phyloP scores from a whole-genome alignment of 257 asterid species.

The Agastache rugosa region DNA sequence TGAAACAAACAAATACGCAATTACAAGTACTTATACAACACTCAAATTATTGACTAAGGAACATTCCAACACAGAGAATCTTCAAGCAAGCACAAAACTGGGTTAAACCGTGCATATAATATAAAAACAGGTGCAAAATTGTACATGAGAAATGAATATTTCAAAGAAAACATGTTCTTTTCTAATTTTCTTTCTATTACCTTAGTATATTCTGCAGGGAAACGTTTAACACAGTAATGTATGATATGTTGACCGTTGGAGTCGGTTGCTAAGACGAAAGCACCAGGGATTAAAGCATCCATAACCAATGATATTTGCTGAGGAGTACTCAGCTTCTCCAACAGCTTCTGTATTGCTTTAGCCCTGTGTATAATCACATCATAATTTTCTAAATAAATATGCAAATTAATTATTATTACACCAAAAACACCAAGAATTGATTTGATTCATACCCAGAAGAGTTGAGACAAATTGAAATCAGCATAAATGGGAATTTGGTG shows the following conservation, averaged over 20 bases:
- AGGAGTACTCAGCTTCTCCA: conserved; percentile 60
- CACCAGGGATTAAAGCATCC: conserved; percentile 51
- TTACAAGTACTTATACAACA: background rate
- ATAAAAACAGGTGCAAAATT: background rate
- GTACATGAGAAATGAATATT: background rate
- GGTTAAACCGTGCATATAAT: background rate
- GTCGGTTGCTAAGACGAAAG: conserved; percentile 60
- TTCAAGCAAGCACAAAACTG: background rate
- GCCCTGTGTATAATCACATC: conserved; percentile 49
- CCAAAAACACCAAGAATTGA: background rate
- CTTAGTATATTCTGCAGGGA: conserved; percentile 63
- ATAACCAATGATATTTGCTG: conserved; percentile 57
- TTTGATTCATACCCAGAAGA: conserved; percentile 59
- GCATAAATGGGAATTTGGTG: conserved; percentile 40
- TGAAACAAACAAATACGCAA: background rate
- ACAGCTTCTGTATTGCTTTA: conserved; percentile 52
- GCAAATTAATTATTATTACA: background rate
- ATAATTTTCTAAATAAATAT: background rate
- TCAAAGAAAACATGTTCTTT: background rate
- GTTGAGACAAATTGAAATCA: conserved; percentile 52
- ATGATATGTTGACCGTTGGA: conserved; percentile 73
- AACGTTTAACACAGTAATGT: conserved; percentile 52
- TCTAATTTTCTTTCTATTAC: conserved; percentile 35
- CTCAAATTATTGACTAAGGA: background rate
- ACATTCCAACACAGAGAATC: background rate